A percentile compares a stretch with the other conserved stretches of the same genome.
Evolutionary conservation across 202 grass and related monocot species (phyloP).

Genomic region (Saccharum hybrid): DNA sequence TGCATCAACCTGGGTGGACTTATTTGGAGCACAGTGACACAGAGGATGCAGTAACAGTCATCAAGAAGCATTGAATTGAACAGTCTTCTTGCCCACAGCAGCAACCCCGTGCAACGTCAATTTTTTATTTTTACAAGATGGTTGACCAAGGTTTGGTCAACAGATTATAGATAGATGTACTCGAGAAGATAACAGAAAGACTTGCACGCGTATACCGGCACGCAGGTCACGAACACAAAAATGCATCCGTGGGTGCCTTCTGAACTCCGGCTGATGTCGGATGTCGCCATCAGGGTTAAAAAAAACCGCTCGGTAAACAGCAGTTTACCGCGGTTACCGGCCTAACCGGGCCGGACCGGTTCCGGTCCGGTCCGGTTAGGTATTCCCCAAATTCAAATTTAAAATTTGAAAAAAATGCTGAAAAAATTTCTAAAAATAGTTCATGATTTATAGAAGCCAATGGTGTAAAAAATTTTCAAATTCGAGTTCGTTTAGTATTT

Average conservation of each 20-base stretch:
- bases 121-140: neutral
- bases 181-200: neutral
- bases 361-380: too few relatives aligned
- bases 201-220: conserved; percentile 15
- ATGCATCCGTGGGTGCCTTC: neutral
- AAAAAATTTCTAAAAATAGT: too few relatives aligned
- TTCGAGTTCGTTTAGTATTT: too few relatives aligned
- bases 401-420: too few relatives aligned
- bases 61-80: neutral
- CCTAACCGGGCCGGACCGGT: too few relatives aligned
- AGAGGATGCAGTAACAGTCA: neutral
- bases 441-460: too few relatives aligned
- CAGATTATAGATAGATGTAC: neutral
- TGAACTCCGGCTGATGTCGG: neutral
- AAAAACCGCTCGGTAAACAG: too few relatives aligned
- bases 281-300: neutral
- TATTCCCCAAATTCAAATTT: too few relatives aligned
- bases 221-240: neutral
- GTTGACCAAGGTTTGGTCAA: neutral
- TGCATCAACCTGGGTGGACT: neutral
- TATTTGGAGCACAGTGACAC: too few relatives aligned
- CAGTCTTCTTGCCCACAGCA: neutral
- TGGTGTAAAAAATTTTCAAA: too few relatives aligned
- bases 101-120: neutral
- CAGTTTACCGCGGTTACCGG: too few relatives aligned